phyloP scores from a whole-genome alignment of 2,329 filamentous ascomycete genomes.

The Fusarium humuli region DNA sequence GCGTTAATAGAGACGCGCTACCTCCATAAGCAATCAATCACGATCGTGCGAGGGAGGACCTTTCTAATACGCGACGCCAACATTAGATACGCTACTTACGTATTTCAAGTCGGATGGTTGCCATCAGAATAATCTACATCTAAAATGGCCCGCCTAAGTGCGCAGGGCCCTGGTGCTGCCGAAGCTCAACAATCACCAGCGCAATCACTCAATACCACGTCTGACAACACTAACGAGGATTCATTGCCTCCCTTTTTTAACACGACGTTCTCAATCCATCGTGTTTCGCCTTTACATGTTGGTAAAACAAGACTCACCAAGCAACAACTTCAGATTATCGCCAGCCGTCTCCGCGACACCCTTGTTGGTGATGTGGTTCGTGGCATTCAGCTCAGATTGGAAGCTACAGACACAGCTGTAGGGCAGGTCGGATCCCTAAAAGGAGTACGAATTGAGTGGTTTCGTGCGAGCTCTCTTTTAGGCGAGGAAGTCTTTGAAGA shows the following conservation, averaged over 20 bases:
- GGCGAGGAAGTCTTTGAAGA: slow-evolving; percentile 45
- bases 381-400: slow-evolving; percentile 66
- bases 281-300: slow-evolving; percentile 65
- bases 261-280: slow-evolving; percentile 68
- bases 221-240: slow-evolving; percentile 23
- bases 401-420: slow-evolving; percentile 55
- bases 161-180: slow-evolving; percentile 28
- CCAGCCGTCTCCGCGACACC: slow-evolving; percentile 63
- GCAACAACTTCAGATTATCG: slow-evolving; percentile 56
- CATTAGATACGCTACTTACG: not conserved
- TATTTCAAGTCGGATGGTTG: not conserved
- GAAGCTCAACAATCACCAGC: slow-evolving; percentile 35
- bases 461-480: slow-evolving; percentile 50
- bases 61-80: not conserved
- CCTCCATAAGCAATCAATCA: not conserved
- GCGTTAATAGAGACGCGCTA: slow-evolving; percentile 2
- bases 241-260: slow-evolving; percentile 63
- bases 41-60: not conserved
- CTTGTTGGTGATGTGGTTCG: slow-evolving; percentile 71
- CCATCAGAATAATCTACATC: too few species aligned
- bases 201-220: slow-evolving; percentile 23
- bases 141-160: slow-evolving; percentile 42
- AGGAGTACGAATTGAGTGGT: slow-evolving; percentile 62
- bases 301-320: slow-evolving; percentile 55
- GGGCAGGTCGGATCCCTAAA: slow-evolving; percentile 59